Conservation (phyloP, 768 basidiomycete genomes). For the Galerina sulciceps region DNA sequence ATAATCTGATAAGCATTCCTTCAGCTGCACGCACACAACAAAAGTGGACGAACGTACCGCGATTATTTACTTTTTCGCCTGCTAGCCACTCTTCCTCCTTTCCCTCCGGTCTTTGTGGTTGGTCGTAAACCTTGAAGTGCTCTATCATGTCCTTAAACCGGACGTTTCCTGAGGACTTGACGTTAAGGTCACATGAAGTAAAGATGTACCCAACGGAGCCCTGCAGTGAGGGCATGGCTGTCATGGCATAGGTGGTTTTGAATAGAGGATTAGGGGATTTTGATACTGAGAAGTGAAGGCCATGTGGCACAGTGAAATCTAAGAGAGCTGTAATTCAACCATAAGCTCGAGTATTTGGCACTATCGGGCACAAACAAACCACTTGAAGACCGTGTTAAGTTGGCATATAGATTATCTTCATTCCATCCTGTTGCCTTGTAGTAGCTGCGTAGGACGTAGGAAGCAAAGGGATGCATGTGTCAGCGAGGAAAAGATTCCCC, state of each 20-base stretch:
- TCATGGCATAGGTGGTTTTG: constrained; percentile 91
- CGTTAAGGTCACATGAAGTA: constrained; percentile 81
- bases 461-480: constrained; percentile 83
- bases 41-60: constrained; percentile 53
- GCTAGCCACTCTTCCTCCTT: constrained; percentile 83
- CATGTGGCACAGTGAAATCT: constrained; percentile 87
- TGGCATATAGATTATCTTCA: constrained; percentile 92
- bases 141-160: constrained; percentile 90
- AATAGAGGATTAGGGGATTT: constrained; percentile 90
- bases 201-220: constrained; percentile 95
- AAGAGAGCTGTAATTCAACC: constrained; percentile 68
- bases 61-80: constrained; percentile 75
- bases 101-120: constrained; percentile 77
- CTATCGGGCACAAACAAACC: constrained; percentile 48
- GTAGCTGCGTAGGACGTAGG: constrained; percentile 88
- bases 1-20: constrained; percentile 64
- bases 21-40: constrained; percentile 3
- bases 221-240: constrained; percentile 89
- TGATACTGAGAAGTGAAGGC: constrained; percentile 78
- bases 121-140: constrained; percentile 82
- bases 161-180: constrained; percentile 70
- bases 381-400: constrained; percentile 87
- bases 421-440: constrained; percentile 96
- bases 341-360: not conserved
- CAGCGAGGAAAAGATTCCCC: no score